Evolutionary conservation across 345 rosid genomes (phyloP).

Genomic region (Aegle marmelos): DNA sequence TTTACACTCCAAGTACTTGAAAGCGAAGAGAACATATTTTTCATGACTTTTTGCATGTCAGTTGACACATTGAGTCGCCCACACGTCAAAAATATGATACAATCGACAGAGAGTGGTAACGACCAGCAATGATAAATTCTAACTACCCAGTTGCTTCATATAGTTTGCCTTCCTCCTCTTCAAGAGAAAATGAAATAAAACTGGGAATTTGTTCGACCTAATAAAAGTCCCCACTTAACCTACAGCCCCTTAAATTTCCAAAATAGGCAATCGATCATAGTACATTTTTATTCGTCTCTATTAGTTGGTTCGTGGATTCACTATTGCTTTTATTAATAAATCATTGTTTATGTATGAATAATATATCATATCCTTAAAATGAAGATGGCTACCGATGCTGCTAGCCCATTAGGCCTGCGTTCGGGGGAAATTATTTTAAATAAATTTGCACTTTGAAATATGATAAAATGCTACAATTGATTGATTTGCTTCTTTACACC

Average conservation of each 20-base stretch:
- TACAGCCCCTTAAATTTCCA: neutral
- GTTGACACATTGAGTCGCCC: slow-evolving; percentile 27
- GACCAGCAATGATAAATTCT: slow-evolving; percentile 28
- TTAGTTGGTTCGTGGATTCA: neutral
- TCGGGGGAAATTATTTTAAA: neutral
- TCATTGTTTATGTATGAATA: neutral
- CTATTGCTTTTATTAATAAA: neutral
- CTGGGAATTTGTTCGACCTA: slow-evolving; percentile 16
- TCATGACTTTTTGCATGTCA: neutral
- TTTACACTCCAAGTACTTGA: slow-evolving; percentile 10
- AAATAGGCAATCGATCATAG: neutral
- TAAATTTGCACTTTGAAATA: neutral
- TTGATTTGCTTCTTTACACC: no score
- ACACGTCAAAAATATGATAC: slow-evolving; percentile 24
- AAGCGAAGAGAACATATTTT: neutral
- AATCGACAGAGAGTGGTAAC: slow-evolving; percentile 2
- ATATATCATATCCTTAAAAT: neutral
- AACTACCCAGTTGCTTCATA: slow-evolving; percentile 25
- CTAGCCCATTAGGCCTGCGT: neutral
- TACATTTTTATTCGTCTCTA: neutral
- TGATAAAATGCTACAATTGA: neutral
- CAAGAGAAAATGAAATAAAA: slow-evolving; percentile 8
- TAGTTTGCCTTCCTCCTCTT: slow-evolving; percentile 13
- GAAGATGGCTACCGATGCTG: neutral
- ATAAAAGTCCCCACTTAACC: neutral